A percentile compares a stretch with the other conserved stretches of the same genome.
These are phyloP conservation scores for Eremomyces bilateralis DNA, from an alignment of 495 filamentous ascomycete species.

Conservation along the genomic window DNA sequence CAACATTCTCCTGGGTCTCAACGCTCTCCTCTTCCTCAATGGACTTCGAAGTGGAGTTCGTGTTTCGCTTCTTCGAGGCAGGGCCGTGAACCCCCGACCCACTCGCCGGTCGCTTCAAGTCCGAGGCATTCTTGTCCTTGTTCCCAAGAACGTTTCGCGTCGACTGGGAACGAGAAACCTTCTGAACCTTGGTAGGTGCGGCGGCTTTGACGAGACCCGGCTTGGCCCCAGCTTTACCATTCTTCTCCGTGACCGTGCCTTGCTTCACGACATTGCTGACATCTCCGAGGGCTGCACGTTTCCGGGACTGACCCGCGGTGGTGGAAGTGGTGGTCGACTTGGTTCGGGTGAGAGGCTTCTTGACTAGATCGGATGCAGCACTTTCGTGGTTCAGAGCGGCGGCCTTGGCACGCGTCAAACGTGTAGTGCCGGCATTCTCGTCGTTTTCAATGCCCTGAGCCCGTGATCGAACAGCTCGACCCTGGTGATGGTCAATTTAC, in stretches of 20 bases:
- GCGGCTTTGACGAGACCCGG: constrained; percentile 53
- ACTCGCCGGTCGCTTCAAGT: constrained; percentile 47
- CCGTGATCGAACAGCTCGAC: constrained; percentile 37
- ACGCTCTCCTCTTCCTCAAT: constrained; percentile 39
- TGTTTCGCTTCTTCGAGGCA: constrained; percentile 38
- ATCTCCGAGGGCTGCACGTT: constrained; percentile 44
- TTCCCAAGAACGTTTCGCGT: constrained; percentile 36
- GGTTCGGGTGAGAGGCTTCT: constrained; percentile 59
- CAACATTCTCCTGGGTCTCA: constrained; percentile 32
- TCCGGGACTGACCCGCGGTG: constrained; percentile 15
- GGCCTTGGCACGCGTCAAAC: constrained; percentile 82
- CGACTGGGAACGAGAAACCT: constrained; percentile 40
- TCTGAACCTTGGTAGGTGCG: constrained; percentile 55
- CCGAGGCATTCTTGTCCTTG: constrained; percentile 35
- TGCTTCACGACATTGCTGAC: constrained; percentile 83
- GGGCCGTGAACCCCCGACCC: constrained; percentile 42
- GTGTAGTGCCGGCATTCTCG: constrained; percentile 60
- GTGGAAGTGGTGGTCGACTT: constrained; percentile 34
- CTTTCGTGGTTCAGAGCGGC: constrained; percentile 42
- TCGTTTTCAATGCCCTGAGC: constrained; percentile 97
- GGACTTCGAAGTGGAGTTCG: constrained; percentile 25
- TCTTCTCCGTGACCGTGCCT: constrained; percentile 44
- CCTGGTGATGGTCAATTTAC: constrained; percentile 21
- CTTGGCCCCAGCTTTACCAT: constrained; percentile 53
- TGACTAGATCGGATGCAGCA: constrained; percentile 28